These are phyloP conservation scores for Fusarium sp. DNA, from an alignment of 2,329 filamentous ascomycete species.

Conservation along the genomic window DNA sequence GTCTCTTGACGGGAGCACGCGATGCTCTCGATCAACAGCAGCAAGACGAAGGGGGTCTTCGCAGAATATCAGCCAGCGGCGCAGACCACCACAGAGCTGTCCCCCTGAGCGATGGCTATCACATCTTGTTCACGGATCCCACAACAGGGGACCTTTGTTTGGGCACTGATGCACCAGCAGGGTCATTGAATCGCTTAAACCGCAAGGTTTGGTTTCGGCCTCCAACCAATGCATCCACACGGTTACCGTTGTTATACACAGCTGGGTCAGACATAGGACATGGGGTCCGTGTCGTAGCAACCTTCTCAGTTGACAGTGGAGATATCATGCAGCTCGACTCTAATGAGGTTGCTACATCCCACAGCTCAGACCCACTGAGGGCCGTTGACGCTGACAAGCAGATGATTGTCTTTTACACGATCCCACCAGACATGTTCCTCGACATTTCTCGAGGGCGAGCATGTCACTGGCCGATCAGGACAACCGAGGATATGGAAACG, in stretches of 20 bases:
- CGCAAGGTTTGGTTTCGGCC: conserved; percentile 71
- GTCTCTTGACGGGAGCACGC: conserved; percentile 28
- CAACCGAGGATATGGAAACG: conserved; percentile 14
- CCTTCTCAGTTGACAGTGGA: conserved; percentile 59
- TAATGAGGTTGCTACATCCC: conserved; percentile 19
- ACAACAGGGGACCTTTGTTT: conserved; percentile 69
- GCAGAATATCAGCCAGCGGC: conserved; percentile 58
- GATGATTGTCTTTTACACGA: conserved; percentile 71
- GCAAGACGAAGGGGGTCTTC: conserved; percentile 25
- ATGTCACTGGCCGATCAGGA: conserved; percentile 14
- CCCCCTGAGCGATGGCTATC: conserved; percentile 76
- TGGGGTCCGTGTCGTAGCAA: conserved; percentile 72
- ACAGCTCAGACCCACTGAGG: conserved; percentile 13
- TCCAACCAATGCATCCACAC: conserved; percentile 48
- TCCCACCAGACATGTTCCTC: conserved; percentile 71
- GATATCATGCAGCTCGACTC: conserved; percentile 19
- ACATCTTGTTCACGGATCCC: conserved; percentile 77
- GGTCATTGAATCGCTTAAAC: conserved; percentile 65
- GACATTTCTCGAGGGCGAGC: conserved; percentile 46
- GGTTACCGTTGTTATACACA: conserved; percentile 67
- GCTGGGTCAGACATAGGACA: conserved; percentile 69
- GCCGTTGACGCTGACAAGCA: conserved; percentile 49
- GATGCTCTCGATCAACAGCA: conserved; percentile 33
- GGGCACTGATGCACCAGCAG: conserved; percentile 73
- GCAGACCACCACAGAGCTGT: conserved; percentile 76